Percentiles rank a stretch among this genome's conserved stretches.
These are phyloP conservation scores for Hirschfeldia incana DNA, from an alignment of 345 rosid genomes.

Conservation along the genomic window DNA sequence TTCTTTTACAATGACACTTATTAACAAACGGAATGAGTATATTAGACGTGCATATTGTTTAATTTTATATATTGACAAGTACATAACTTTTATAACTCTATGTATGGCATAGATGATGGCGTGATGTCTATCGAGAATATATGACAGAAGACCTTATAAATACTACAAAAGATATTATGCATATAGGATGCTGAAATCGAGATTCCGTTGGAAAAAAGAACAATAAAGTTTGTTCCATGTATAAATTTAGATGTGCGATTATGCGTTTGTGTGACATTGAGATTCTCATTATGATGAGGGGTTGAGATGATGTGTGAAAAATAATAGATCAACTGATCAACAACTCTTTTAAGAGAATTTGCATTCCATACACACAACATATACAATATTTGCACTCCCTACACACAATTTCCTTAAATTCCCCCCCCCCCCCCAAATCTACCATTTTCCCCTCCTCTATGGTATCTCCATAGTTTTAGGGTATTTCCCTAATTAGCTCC, in stretches of 20 bases:
- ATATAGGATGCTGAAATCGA: slow-evolving; percentile 26
- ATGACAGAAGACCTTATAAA: not conserved
- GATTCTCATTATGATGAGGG: slow-evolving; percentile 34
- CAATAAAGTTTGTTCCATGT: slow-evolving; percentile 23
- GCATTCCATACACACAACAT: too few relatives aligned
- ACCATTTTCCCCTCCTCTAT: too few relatives aligned
- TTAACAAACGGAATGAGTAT: too few relatives aligned
- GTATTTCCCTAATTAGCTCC: too few relatives aligned
- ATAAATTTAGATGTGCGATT: slow-evolving; percentile 19
- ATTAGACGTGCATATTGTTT: not conserved
- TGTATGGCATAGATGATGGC: not conserved
- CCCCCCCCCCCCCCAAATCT: too few relatives aligned
- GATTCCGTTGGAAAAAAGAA: slow-evolving; percentile 30
- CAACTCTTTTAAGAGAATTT: too few relatives aligned
- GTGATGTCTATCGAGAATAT: not conserved
- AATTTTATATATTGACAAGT: not conserved
- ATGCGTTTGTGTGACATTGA: slow-evolving; percentile 36
- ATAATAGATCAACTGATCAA: slow-evolving; percentile 35
- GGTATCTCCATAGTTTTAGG: too few relatives aligned
- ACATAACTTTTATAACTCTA: not conserved
- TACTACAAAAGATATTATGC: not conserved
- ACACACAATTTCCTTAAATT: too few relatives aligned
- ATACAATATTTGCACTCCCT: too few relatives aligned
- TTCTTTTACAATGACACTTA: too few relatives aligned
- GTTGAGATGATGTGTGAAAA: slow-evolving; percentile 32